Percentiles rank a stretch among this genome's conserved stretches.
phyloP scores from a whole-genome alignment of 495 filamentous ascomycete species.

The Amniculicola lignicola region DNA sequence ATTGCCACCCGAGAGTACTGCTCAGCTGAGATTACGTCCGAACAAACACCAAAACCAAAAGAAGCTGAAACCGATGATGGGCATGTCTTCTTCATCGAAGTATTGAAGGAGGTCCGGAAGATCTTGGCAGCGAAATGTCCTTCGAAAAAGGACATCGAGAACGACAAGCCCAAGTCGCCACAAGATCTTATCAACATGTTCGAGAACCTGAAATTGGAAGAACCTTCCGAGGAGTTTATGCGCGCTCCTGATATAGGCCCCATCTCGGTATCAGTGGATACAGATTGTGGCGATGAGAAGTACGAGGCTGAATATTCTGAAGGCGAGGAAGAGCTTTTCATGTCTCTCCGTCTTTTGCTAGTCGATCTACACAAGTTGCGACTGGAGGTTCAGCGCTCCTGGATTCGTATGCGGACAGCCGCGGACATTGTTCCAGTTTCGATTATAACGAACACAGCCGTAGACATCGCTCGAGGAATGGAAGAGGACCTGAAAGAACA shows the following conservation, averaged over 20 bases:
- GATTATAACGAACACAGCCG: constrained; percentile 44
- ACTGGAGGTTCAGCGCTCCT: constrained; percentile 5
- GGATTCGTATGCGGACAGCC: constrained; percentile 33
- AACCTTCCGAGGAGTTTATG: constrained; percentile 43
- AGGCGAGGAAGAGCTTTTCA: not conserved
- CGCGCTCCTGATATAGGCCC: constrained; percentile 31
- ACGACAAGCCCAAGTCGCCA: not conserved
- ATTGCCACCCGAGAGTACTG: not conserved
- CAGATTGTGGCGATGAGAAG: too few relatives aligned
- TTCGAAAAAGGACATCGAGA: not conserved
- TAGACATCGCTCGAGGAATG: constrained; percentile 42
- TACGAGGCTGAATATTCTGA: not conserved
- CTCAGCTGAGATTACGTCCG: not conserved
- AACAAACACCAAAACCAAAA: not conserved
- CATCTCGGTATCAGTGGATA: not conserved
- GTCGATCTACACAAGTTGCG: not conserved
- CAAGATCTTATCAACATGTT: constrained; percentile 36
- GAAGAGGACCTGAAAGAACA: constrained; percentile 36
- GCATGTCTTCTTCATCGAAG: not conserved
- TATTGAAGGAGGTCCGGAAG: not conserved
- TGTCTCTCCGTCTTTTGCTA: not conserved
- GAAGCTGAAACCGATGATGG: not conserved
- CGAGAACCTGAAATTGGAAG: constrained; percentile 37
- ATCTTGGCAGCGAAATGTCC: not conserved
- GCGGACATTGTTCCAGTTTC: constrained; percentile 43